phyloP scores from a whole-genome alignment of 768 basidiomycete species.

The Tricholoma flavovirens region DNA sequence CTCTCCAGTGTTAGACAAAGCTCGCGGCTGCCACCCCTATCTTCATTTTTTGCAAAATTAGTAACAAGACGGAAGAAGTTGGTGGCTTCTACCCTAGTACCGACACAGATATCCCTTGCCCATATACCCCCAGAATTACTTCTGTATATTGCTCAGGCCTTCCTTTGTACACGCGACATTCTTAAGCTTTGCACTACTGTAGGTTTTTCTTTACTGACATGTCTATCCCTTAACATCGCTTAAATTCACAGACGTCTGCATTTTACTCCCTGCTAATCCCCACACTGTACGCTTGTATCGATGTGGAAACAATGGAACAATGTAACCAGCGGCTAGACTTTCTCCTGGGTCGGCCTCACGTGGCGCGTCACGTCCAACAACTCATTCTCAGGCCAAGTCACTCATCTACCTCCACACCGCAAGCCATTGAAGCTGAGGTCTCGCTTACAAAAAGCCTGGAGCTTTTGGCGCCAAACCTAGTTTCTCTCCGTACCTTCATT shows the following conservation, averaged over 20 bases:
- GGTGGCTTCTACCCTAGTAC: background rate
- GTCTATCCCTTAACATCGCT: background rate
- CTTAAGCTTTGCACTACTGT: constrained; percentile 12
- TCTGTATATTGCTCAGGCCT: constrained; percentile 9
- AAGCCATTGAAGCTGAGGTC: constrained; percentile 11
- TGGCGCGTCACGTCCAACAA: constrained; percentile 12
- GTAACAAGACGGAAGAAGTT: background rate
- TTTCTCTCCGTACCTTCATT: constrained; percentile 15
- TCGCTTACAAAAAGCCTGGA: constrained; percentile 9
- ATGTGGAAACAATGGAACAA: constrained; percentile 11
- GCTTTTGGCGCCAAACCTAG: constrained; percentile 13
- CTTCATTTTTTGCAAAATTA: background rate
- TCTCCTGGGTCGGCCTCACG: constrained; percentile 8
- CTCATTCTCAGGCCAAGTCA: constrained; percentile 18
- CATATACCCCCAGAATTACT: constrained; percentile 11
- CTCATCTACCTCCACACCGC: constrained; percentile 5
- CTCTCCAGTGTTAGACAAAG: background rate
- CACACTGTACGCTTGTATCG: constrained; percentile 9
- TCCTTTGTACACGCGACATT: constrained; percentile 9
- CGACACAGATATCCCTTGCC: background rate
- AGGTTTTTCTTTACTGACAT: background rate
- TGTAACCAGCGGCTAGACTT: constrained; percentile 15
- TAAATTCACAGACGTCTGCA: constrained; percentile 6
- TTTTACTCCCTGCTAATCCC: constrained; percentile 8
- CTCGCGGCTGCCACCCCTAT: background rate